Percentiles rank a stretch among this genome's conserved stretches.
phyloP scores from a whole-genome alignment of 768 basidiomycete species.

The Rhodotorula sphaerocarpa region DNA sequence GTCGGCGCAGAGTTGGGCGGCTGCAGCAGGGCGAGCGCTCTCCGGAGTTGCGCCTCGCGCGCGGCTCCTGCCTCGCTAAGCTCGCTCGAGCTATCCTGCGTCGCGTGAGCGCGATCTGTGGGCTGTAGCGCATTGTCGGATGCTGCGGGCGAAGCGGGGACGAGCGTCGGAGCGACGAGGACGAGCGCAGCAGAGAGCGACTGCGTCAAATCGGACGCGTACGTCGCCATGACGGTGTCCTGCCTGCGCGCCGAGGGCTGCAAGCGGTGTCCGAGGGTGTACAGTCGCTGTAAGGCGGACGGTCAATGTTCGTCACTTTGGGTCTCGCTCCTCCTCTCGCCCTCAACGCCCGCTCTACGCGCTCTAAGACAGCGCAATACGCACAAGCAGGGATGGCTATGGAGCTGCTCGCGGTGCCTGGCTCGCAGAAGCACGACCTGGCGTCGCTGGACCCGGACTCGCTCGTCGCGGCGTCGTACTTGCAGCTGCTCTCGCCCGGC shows the following conservation, averaged over 20 bases:
- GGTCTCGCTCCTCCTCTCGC: too few species aligned
- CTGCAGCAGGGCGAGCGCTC: slow-evolving; percentile 5
- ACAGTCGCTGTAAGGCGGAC: too few species aligned
- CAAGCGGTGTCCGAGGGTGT: too few species aligned
- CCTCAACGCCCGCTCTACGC: not conserved
- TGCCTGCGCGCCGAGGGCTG: not conserved
- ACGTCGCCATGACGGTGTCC: not conserved
- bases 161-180: not conserved
- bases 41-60: not conserved
- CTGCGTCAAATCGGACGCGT: slow-evolving; percentile 14
- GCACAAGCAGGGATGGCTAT: too few species aligned
- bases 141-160: slow-evolving; percentile 2
- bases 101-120: not conserved
- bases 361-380: too few species aligned
- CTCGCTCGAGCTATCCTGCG: too few species aligned
- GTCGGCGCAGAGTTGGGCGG: not conserved
- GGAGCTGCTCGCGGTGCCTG: slow-evolving; percentile 21
- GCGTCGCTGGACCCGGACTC: slow-evolving; percentile 25
- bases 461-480: slow-evolving; percentile 31
- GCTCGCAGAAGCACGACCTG: slow-evolving; percentile 16
- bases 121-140: too few species aligned
- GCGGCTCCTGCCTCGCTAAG: too few species aligned
- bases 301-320: too few species aligned
- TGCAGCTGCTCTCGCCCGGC: slow-evolving; percentile 26
- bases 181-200: slow-evolving; percentile 1